Evolutionary conservation across 2,329 filamentous ascomycete species (phyloP).

Genomic region (Dactylellina sp.): DNA sequence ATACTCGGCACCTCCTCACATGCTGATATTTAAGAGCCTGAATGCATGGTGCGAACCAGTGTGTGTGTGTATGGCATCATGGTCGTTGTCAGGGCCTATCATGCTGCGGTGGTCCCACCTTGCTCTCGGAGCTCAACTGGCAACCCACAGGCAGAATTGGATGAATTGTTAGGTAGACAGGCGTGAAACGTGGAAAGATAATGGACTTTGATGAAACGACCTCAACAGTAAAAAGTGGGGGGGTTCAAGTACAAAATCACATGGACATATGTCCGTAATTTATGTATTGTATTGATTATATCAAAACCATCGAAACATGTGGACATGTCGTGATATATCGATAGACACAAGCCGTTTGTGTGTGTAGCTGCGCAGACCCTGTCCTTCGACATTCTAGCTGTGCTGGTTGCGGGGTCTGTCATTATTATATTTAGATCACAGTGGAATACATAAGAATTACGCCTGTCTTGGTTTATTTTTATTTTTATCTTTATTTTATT

Average conservation of each 20-base stretch:
- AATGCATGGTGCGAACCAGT: constrained; percentile 6
- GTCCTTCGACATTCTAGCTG: background rate
- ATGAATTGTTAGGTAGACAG: constrained; percentile 26
- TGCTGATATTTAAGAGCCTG: constrained; percentile 26
- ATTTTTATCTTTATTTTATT: too few species aligned
- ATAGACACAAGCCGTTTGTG: background rate
- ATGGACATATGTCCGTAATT: background rate
- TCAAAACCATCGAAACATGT: background rate
- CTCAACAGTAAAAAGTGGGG: constrained; percentile 24
- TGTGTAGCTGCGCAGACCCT: background rate
- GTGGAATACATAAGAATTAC: too few species aligned
- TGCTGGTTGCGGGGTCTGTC: too few species aligned
- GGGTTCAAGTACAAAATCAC: background rate
- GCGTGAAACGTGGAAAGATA: background rate
- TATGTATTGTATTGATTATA: background rate
- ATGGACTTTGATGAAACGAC: constrained; percentile 11
- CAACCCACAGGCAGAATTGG: constrained; percentile 34
- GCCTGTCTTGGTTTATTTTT: too few species aligned
- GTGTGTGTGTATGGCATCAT: constrained; percentile 19
- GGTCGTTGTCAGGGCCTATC: background rate
- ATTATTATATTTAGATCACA: too few species aligned
- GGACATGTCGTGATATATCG: background rate
- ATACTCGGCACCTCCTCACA: constrained; percentile 6
- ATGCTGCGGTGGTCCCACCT: constrained; percentile 23
- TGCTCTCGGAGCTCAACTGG: constrained; percentile 9